Conservation (phyloP, 768 basidiomycete genomes). For the Leucocoprinus sp. region DNA sequence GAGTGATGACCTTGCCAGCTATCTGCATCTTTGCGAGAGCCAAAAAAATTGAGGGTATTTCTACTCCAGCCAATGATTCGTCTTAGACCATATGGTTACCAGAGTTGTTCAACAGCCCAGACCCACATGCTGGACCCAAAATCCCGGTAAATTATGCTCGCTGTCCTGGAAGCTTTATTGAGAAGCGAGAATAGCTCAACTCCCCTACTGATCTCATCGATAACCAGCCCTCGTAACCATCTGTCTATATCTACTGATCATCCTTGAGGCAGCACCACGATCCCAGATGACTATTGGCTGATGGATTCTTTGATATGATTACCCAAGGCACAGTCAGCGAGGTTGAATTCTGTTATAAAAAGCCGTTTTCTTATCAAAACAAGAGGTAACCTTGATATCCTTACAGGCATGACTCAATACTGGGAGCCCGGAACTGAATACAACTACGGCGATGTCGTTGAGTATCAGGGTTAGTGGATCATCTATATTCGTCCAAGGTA, state of each 20-base stretch:
- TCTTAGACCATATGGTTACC: too few relatives aligned
- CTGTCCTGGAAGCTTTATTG: not conserved
- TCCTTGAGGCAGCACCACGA: too few relatives aligned
- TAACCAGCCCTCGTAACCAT: not conserved
- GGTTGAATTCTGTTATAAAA: not conserved
- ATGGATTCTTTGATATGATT: not conserved
- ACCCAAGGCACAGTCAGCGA: not conserved
- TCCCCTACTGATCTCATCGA: not conserved
- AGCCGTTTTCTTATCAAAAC: too few relatives aligned
- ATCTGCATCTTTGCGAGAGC: too few relatives aligned
- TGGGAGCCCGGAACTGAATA: conserved; percentile 66
- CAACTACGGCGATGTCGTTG: conserved; percentile 43
- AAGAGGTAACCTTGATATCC: not conserved
- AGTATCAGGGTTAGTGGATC: conserved; percentile 38
- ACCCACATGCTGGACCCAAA: too few relatives aligned
- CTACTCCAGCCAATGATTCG: too few relatives aligned
- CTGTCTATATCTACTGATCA: not conserved
- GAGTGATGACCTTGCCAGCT: too few relatives aligned
- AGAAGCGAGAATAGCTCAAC: conserved; percentile 2
- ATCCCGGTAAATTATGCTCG: not conserved
- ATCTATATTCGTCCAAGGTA: not conserved
- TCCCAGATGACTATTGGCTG: not conserved
- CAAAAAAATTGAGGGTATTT: too few relatives aligned
- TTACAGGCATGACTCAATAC: conserved; percentile 29
- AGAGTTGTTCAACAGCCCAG: too few relatives aligned